A percentile compares a stretch with the other conserved stretches of the same genome.
Conservation (phyloP, 2,329 filamentous ascomycete genomes). For the Lecanicillium sp. region DNA sequence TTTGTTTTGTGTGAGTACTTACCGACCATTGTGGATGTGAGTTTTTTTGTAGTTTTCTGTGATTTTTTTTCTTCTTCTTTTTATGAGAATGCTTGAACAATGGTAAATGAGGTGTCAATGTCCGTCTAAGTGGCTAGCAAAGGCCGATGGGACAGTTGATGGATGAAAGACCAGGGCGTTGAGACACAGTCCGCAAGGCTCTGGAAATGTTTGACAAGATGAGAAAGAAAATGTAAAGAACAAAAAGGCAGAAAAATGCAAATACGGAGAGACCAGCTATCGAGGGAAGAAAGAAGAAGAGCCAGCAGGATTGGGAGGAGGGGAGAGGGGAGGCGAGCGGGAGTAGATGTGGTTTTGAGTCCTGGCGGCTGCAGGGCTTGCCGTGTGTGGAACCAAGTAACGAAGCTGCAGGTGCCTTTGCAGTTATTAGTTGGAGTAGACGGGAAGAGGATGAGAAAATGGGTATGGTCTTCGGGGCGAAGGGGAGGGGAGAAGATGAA, state of each 20-base stretch:
- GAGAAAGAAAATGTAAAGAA: slow-evolving; percentile 6
- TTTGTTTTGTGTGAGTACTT: neutral
- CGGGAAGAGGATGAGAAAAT: neutral
- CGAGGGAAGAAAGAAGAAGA: slow-evolving; percentile 36
- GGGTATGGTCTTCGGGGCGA: neutral
- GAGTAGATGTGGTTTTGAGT: slow-evolving; percentile 8
- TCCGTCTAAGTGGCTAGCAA: slow-evolving; percentile 2
- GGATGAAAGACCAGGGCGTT: neutral
- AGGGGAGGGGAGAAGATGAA: neutral
- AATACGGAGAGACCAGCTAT: slow-evolving; percentile 50
- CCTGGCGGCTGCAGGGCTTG: too few relatives aligned
- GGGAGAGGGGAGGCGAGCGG: neutral
- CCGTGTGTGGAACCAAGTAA: too few relatives aligned
- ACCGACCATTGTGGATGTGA: slow-evolving; percentile 10
- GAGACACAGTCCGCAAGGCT: slow-evolving; percentile 7
- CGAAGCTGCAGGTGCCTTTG: too few relatives aligned
- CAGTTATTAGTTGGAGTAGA: neutral
- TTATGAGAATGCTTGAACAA: neutral
- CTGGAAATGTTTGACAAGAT: neutral
- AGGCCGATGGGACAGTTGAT: neutral
- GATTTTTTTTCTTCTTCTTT: neutral
- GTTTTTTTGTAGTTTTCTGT: neutral
- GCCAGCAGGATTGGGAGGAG: slow-evolving; percentile 11
- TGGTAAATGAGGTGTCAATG: neutral
- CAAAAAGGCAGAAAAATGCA: slow-evolving; percentile 22